Evolutionary conservation across 352 stramenopile genomes (phyloP).

Genomic region (Phytophthora capsici): DNA sequence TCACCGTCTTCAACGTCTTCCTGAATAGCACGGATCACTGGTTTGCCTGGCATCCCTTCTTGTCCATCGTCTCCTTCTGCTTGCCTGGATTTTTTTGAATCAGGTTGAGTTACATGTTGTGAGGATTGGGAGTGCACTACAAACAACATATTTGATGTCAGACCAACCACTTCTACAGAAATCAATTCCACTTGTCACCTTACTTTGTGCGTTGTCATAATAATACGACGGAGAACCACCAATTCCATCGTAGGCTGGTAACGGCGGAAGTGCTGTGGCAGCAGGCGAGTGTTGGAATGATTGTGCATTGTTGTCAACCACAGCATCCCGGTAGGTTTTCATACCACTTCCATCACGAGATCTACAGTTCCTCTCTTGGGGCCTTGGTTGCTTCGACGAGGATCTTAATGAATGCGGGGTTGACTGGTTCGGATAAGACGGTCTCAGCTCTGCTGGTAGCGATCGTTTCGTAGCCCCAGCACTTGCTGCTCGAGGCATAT

Average conservation of each 20-base stretch:
- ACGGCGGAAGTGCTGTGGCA: constrained; percentile 51
- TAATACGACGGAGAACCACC: constrained; percentile 83
- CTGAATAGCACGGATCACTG: constrained; percentile 27
- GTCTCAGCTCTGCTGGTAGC: constrained; percentile 26
- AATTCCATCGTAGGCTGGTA: constrained; percentile 84
- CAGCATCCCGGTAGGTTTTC: constrained; percentile 4
- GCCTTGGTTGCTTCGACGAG: not conserved
- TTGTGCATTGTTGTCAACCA: not conserved
- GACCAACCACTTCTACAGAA: not conserved
- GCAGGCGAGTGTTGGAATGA: constrained; percentile 17
- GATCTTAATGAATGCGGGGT: not conserved
- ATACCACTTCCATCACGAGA: constrained; percentile 1
- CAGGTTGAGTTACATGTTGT: not conserved
- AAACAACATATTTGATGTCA: constrained; percentile 16
- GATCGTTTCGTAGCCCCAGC: constrained; percentile 7
- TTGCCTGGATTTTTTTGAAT: constrained; percentile 26
- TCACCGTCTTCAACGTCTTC: constrained; percentile 39
- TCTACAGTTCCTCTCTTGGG: constrained; percentile 1
- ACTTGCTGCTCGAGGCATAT: constrained; percentile 2
- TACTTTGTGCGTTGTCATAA: constrained; percentile 60
- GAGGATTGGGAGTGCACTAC: constrained; percentile 21
- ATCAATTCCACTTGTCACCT: not conserved
- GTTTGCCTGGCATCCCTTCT: constrained; percentile 22
- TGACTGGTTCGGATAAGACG: constrained; percentile 7
- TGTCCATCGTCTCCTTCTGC: constrained; percentile 37